These are phyloP conservation scores for Erodium trifolium DNA, from an alignment of 441 rosid species.

Conservation along the genomic window DNA sequence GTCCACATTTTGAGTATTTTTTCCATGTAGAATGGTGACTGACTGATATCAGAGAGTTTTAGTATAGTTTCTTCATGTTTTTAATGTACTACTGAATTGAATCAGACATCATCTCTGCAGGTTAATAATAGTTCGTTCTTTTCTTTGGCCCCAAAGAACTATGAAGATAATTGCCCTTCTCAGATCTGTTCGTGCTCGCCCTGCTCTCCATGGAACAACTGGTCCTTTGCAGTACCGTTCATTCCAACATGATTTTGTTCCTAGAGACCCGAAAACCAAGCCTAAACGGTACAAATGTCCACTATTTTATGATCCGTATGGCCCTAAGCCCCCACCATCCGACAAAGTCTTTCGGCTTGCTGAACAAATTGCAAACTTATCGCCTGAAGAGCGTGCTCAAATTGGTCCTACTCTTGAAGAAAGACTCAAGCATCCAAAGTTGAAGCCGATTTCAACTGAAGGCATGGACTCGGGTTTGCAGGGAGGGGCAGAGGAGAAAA, in stretches of 20 bases:
- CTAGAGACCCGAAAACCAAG: constrained; percentile 44
- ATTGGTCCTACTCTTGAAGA: no score
- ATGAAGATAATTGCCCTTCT: constrained; percentile 41
- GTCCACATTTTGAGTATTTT: no score
- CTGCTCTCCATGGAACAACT: constrained; percentile 20
- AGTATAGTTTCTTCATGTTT: neutral
- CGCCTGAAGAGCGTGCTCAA: constrained; percentile 49
- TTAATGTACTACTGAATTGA: neutral
- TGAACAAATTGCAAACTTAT: constrained; percentile 48
- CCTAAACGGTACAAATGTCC: constrained; percentile 57
- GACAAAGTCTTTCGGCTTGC: constrained; percentile 54
- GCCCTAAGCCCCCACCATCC: constrained; percentile 54
- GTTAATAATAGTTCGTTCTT: neutral
- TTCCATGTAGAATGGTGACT: no score
- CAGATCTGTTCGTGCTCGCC: constrained; percentile 23
- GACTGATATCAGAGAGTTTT: neutral
- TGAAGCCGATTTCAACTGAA: no score
- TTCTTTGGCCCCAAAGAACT: constrained; percentile 13
- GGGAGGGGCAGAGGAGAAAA: no score
- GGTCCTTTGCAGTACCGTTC: constrained; percentile 40
- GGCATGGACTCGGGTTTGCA: no score
- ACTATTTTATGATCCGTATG: constrained; percentile 51
- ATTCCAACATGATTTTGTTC: constrained; percentile 54
- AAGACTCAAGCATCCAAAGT: no score
- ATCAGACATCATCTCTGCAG: neutral